A percentile compares a stretch with the other conserved stretches of the same genome.
phyloP scores from a whole-genome alignment of 768 basidiomycete genomes.

The Collybiopsis luxurians region DNA sequence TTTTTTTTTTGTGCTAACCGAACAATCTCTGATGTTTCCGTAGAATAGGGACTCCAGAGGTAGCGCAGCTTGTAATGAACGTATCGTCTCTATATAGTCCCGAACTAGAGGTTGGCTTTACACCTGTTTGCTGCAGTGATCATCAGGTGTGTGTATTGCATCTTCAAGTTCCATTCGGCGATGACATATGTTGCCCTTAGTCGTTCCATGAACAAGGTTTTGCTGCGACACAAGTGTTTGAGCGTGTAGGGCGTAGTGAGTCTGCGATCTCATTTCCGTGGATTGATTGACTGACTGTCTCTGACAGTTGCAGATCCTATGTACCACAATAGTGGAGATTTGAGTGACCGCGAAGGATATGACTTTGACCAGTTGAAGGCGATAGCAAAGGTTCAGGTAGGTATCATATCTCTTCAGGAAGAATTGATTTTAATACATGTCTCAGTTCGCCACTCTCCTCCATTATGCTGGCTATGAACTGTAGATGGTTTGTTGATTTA shows the following conservation, averaged over 20 bases:
- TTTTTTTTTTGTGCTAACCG: not conserved
- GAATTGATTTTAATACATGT: not conserved
- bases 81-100: conserved; percentile 79
- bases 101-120: conserved; percentile 68
- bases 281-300: too few species aligned
- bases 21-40: conserved; percentile 4
- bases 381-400: conserved; percentile 89
- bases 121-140: conserved; percentile 86
- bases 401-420: conserved; percentile 34
- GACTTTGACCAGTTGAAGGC: conserved; percentile 79
- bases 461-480: conserved; percentile 66
- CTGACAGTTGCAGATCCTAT: conserved; percentile 76
- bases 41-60: conserved; percentile 80
- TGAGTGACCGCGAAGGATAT: conserved; percentile 77
- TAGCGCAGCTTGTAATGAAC: conserved; percentile 70
- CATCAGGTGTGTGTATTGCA: conserved; percentile 60
- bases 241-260: conserved; percentile 74
- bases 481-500: not conserved
- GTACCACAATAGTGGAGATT: conserved; percentile 86
- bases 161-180: too few species aligned
- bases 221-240: conserved; percentile 85
- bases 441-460: conserved; percentile 65
- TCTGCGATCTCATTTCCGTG: not conserved
- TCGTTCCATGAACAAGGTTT: conserved; percentile 82
- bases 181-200: conserved; percentile 29